Evolutionary conservation across 2,329 filamentous ascomycete species (phyloP).

Genomic region (Venturia asperata): DNA sequence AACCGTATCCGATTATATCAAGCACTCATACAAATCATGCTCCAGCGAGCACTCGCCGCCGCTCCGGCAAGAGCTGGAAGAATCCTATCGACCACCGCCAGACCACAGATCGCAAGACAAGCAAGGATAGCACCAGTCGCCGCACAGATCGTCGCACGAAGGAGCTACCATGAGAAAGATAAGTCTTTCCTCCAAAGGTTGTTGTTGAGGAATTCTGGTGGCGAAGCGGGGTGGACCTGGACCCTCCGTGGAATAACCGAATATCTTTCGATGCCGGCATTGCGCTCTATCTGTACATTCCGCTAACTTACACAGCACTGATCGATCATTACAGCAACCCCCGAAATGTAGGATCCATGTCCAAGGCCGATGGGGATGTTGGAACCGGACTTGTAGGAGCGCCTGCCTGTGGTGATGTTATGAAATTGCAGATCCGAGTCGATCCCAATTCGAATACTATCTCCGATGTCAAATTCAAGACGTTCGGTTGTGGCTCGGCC

Average conservation of each 20-base stretch:
- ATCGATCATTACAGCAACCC: constrained; percentile 78
- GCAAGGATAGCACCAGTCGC: constrained; percentile 17
- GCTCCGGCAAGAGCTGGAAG: constrained; percentile 47
- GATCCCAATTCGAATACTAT: constrained; percentile 84
- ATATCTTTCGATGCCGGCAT: constrained; percentile 7
- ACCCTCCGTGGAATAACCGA: constrained; percentile 19
- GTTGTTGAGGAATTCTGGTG: constrained; percentile 20
- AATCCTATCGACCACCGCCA: constrained; percentile 42
- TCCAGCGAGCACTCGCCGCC: constrained; percentile 49
- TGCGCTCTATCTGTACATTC: constrained; percentile 18
- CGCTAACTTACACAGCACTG: constrained; percentile 41
- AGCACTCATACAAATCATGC: constrained; percentile 40
- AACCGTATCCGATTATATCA: background rate
- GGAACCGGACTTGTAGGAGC: constrained; percentile 86
- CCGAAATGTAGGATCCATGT: constrained; percentile 71
- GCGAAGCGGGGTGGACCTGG: constrained; percentile 19
- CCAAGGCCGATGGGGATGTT: constrained; percentile 73
- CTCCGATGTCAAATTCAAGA: constrained; percentile 95
- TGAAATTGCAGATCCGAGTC: constrained; percentile 90
- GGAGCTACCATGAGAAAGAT: constrained; percentile 62
- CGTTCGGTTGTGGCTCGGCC: constrained; percentile 87
- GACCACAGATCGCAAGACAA: constrained; percentile 39
- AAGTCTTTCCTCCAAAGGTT: constrained; percentile 30
- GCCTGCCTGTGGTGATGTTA: constrained; percentile 87
- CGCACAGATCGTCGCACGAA: constrained; percentile 22